A percentile compares a stretch with the other conserved stretches of the same genome.
Conservation (phyloP, 1,284 basidiomycete genomes). For the Heliocybe sulcata region DNA sequence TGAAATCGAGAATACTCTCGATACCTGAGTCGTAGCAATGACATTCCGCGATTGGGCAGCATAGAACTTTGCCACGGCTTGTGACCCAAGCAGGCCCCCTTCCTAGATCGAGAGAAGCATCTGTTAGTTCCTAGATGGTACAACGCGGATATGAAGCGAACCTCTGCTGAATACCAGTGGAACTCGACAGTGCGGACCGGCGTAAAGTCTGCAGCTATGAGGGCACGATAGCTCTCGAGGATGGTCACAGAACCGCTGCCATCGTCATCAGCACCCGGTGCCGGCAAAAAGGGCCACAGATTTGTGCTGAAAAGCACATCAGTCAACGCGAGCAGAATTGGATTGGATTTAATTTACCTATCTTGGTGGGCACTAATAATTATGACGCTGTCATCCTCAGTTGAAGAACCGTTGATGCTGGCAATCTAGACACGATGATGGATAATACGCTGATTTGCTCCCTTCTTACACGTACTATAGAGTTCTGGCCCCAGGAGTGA, state of each 20-base stretch:
- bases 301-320: constrained; percentile 51
- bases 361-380: constrained; percentile 89
- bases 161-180: constrained; percentile 94
- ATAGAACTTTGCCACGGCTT: constrained; percentile 84
- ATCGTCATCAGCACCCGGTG: constrained; percentile 91
- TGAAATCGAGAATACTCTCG: constrained; percentile 8
- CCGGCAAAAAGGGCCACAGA: constrained; percentile 81
- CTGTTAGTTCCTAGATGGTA: background rate
- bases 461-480: constrained; percentile 50
- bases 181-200: constrained; percentile 84
- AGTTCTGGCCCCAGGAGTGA: constrained; percentile 91
- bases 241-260: constrained; percentile 91
- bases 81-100: constrained; percentile 91
- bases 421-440: constrained; percentile 41
- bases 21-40: constrained; percentile 80
- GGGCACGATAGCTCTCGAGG: constrained; percentile 81
- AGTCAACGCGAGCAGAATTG: constrained; percentile 8
- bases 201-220: constrained; percentile 73
- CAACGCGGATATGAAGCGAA: constrained; percentile 16
- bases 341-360: constrained; percentile 36
- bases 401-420: constrained; percentile 63
- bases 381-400: constrained; percentile 50
- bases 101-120: constrained; percentile 41
- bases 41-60: constrained; percentile 58
- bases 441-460: background rate